phyloP scores from a whole-genome alignment of 1,284 basidiomycete species.

The Tetrapyrgos nigripes region DNA sequence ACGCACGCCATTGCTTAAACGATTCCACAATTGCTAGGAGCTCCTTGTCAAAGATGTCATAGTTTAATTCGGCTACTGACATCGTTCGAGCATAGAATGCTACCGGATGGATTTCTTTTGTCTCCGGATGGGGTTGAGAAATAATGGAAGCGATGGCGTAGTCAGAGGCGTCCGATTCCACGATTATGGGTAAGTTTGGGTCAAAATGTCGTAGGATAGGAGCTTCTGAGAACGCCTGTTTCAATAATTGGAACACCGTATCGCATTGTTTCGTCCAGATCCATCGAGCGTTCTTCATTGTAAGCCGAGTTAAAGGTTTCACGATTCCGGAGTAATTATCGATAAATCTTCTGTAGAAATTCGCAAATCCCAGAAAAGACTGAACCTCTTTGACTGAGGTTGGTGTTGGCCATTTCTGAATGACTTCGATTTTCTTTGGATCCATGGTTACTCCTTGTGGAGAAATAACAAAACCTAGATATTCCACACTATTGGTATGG shows the following conservation, averaged over 20 bases:
- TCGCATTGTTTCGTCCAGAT: conserved; percentile 10
- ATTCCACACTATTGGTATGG: conserved; percentile 14
- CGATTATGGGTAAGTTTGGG: conserved; percentile 41
- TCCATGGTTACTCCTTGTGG: conserved; percentile 1
- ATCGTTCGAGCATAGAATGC: conserved; percentile 39
- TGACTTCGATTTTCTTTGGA: conserved; percentile 7
- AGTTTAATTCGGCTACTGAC: conserved; percentile 30
- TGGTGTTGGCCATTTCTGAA: conserved; percentile 14
- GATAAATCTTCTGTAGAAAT: conserved; percentile 15
- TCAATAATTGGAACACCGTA: conserved; percentile 14
- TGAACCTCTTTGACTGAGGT: conserved; percentile 13
- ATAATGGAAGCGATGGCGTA: conserved; percentile 20
- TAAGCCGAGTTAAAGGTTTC: background rate
- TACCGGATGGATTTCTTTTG: conserved; percentile 35
- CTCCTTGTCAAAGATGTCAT: conserved; percentile 29
- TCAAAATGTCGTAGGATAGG: conserved; percentile 15
- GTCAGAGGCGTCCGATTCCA: conserved; percentile 24
- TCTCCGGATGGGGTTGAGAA: background rate
- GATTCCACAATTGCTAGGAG: conserved; percentile 8
- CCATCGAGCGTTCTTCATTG: conserved; percentile 8
- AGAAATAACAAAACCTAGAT: background rate
- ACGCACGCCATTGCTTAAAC: conserved; percentile 35
- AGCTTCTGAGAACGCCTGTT: conserved; percentile 12
- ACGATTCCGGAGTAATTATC: conserved; percentile 9
- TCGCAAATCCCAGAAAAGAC: conserved; percentile 16